Conservation (phyloP, 1,284 basidiomycete genomes). For the Trichosporon faecale region DNA sequence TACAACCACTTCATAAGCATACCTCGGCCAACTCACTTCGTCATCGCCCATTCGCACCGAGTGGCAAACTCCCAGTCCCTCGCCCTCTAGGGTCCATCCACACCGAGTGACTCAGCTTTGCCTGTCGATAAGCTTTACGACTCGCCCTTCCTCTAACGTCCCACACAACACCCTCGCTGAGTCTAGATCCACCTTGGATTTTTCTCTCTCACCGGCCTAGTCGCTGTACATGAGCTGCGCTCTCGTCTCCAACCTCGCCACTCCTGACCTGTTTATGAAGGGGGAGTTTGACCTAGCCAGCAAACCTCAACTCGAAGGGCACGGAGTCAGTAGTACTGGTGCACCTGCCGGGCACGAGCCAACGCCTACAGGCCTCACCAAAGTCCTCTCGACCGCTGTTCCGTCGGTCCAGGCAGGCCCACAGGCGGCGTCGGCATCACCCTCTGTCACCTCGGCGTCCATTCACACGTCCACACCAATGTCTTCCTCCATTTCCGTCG, state of each 20-base stretch:
- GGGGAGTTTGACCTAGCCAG: not conserved
- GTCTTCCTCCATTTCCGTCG: not conserved
- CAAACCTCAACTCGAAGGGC: not conserved
- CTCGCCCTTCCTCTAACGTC: not conserved
- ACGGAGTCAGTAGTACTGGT: not conserved
- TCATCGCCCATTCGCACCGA: not conserved
- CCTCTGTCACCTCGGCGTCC: not conserved
- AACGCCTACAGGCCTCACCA: not conserved
- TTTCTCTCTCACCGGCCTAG: not conserved
- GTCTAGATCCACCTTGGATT: not conserved
- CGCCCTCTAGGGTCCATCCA: not conserved
- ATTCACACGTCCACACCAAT: not conserved
- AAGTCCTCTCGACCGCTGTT: not conserved
- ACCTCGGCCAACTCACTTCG: not conserved
- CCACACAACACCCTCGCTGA: not conserved
- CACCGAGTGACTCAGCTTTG: constrained; percentile 1
- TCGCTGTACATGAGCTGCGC: not conserved
- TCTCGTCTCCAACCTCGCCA: not conserved
- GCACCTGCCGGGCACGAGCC: not conserved
- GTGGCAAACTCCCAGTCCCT: not conserved
- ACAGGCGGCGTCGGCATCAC: not conserved
- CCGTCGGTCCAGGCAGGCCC: not conserved
- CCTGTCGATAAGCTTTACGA: not conserved
- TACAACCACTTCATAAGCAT: not conserved
- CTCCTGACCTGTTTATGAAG: not conserved